Evolutionary conservation across 768 basidiomycete genomes (phyloP).

Genomic region (Agrocybe pediades): DNA sequence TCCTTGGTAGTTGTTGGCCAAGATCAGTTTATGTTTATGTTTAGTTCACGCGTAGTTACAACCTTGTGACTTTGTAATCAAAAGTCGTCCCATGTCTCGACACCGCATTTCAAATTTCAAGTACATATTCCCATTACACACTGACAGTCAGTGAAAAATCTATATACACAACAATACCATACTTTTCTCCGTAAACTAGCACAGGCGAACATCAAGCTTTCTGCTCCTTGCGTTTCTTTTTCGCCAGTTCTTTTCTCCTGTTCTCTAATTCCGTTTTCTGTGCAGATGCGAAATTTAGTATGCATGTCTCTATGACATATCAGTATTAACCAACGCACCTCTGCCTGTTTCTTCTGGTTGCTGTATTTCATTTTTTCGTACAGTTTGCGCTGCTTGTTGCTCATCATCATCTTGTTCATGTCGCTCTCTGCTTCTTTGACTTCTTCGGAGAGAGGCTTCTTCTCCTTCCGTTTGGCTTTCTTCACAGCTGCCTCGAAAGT

Average conservation of each 20-base stretch:
- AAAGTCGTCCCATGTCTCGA: background rate
- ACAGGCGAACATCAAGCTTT: too few species aligned
- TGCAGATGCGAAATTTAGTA: constrained; percentile 1
- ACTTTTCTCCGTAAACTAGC: too few species aligned
- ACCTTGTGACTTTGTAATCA: background rate
- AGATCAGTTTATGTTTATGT: too few species aligned
- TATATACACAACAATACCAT: background rate
- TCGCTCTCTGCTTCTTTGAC: constrained; percentile 63
- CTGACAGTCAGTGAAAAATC: too few species aligned
- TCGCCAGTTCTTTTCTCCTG: constrained; percentile 50
- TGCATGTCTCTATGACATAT: background rate
- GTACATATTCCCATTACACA: too few species aligned
- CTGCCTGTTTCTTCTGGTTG: constrained; percentile 70
- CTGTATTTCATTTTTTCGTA: constrained; percentile 93
- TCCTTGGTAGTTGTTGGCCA: too few species aligned
- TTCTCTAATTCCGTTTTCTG: constrained; percentile 65
- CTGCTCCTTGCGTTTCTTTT: constrained; percentile 51
- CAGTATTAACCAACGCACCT: constrained; percentile 55
- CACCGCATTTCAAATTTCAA: too few species aligned
- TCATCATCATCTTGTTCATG: constrained; percentile 98
- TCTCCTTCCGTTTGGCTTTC: constrained; percentile 50
- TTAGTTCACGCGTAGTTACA: background rate
- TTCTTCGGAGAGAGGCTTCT: constrained; percentile 26
- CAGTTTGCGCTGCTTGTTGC: constrained; percentile 90
- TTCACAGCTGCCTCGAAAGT: constrained; percentile 77